These are phyloP conservation scores for Fusarium fracticaudum DNA, from an alignment of 2,329 filamentous ascomycete species.

Conservation along the genomic window DNA sequence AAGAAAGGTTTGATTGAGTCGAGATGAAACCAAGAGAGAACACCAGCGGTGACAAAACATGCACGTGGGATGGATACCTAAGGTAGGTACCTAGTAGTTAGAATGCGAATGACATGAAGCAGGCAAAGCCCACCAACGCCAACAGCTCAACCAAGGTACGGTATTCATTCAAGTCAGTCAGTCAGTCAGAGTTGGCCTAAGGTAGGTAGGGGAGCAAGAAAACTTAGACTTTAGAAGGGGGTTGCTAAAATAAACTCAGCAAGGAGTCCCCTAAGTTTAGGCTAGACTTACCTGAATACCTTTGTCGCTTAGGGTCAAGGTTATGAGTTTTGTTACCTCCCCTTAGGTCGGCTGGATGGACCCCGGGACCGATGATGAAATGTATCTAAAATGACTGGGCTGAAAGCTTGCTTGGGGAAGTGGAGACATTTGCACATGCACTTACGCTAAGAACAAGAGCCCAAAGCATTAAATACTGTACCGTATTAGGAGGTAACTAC, in stretches of 20 bases:
- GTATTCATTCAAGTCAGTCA: background rate
- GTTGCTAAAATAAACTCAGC: background rate
- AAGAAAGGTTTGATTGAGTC: background rate
- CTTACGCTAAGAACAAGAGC: background rate
- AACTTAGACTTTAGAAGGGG: background rate
- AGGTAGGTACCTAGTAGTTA: background rate
- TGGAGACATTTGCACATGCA: constrained; percentile 24
- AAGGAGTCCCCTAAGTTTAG: background rate
- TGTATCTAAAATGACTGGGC: constrained; percentile 10
- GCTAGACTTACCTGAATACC: background rate
- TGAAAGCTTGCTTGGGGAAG: constrained; percentile 37
- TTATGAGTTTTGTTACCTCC: background rate
- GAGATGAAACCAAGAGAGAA: constrained; percentile 6
- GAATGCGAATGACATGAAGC: background rate
- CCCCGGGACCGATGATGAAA: constrained; percentile 35
- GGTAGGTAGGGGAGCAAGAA: background rate
- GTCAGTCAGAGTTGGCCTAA: background rate
- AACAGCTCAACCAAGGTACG: background rate
- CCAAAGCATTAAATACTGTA: no score
- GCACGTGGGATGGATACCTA: constrained; percentile 26
- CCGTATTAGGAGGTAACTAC: no score
- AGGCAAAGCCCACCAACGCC: background rate
- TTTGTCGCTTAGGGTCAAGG: background rate
- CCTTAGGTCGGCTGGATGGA: constrained; percentile 1
- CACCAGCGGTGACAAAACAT: constrained; percentile 33